Conservation (phyloP, 257 asterid species). For the Solanum chiquidenum region DNA sequence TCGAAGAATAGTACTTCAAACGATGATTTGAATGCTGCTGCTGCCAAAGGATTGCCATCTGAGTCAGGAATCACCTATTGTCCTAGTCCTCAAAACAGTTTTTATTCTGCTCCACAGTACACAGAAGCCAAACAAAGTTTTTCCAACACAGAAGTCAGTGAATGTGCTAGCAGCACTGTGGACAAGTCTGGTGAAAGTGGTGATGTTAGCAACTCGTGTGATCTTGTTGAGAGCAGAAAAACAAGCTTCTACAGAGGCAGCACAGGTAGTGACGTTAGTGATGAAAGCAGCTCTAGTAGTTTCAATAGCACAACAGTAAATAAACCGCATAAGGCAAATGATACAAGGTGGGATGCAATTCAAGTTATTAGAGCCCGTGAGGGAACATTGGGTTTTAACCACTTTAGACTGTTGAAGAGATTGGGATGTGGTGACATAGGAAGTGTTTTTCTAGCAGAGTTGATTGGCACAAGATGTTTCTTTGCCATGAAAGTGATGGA, state of each 20-base stretch:
- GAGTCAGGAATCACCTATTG: slow-evolving; percentile 16
- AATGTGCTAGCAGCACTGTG: slow-evolving; percentile 25
- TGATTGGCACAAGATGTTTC: slow-evolving; percentile 44
- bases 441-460: slow-evolving; percentile 43
- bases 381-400: slow-evolving; percentile 36
- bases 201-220: slow-evolving; percentile 32
- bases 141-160: slow-evolving; percentile 38
- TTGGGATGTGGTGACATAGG: slow-evolving; percentile 66
- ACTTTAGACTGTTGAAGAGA: slow-evolving; percentile 38
- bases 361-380: slow-evolving; percentile 40
- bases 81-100: slow-evolving; percentile 32
- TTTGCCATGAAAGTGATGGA: slow-evolving; percentile 74
- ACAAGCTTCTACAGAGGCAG: slow-evolving; percentile 37
- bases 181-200: slow-evolving; percentile 44
- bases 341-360: slow-evolving; percentile 56
- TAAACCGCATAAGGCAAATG: slow-evolving; percentile 59
- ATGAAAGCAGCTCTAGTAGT: slow-evolving; percentile 57
- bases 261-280: slow-evolving; percentile 47
- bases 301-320: slow-evolving; percentile 27
- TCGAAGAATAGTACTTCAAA: slow-evolving; percentile 16
- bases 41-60: slow-evolving; percentile 21
- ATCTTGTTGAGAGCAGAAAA: slow-evolving; percentile 39
- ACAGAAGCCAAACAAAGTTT: slow-evolving; percentile 44
- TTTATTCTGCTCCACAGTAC: slow-evolving; percentile 28
- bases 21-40: slow-evolving; percentile 16